phyloP scores from a whole-genome alignment of 257 asterid species.

The Apocynum venetum region DNA sequence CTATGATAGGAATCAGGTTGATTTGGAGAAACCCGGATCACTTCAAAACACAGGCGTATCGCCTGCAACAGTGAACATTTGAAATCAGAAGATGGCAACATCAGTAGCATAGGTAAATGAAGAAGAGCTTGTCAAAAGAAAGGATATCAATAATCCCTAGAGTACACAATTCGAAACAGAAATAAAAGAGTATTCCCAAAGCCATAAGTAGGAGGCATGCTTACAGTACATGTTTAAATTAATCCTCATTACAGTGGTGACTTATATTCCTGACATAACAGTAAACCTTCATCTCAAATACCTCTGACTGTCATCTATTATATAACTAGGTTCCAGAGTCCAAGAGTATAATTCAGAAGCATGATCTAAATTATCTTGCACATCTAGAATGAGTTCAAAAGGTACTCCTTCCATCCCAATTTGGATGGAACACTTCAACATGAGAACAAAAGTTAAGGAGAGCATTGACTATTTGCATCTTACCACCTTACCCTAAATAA shows the following conservation, averaged over 20 bases:
- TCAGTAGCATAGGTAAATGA: slow-evolving; percentile 12
- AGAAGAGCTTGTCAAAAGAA: slow-evolving; percentile 6
- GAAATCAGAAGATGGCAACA: slow-evolving; percentile 17
- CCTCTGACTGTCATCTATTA: background rate
- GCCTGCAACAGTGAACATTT: slow-evolving; percentile 50
- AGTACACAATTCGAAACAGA: slow-evolving; percentile 4
- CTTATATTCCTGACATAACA: background rate
- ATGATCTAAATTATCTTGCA: background rate
- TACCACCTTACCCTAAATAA: background rate
- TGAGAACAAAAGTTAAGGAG: background rate
- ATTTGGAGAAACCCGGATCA: slow-evolving; percentile 77
- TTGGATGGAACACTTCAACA: background rate
- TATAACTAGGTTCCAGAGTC: background rate
- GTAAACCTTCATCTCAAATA: background rate
- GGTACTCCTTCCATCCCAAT: background rate
- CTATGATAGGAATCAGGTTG: slow-evolving; percentile 69
- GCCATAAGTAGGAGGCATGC: background rate
- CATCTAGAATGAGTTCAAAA: background rate
- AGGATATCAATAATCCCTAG: background rate
- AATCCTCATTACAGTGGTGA: background rate
- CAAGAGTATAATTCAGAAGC: background rate
- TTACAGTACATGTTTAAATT: background rate
- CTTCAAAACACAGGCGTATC: slow-evolving; percentile 51
- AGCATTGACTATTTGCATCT: background rate
- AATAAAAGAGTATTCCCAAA: background rate